Percentiles rank a stretch among this genome's conserved stretches.
These are phyloP conservation scores for Syncephalis fuscata DNA, from an alignment of 371 early-diverging fungal genomes.

Conservation along the genomic window DNA sequence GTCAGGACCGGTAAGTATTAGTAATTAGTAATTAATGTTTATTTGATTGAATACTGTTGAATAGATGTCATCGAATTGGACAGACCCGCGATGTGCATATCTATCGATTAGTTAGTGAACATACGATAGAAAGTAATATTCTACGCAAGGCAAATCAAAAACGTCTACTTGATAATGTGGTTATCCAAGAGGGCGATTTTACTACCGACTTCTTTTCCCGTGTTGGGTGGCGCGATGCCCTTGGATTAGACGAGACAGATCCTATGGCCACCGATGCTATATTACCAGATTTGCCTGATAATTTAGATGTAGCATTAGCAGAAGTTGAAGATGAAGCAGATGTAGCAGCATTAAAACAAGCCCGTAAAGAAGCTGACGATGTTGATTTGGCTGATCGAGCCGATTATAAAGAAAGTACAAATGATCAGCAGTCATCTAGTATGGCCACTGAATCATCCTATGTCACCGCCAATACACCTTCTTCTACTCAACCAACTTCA, in stretches of 20 bases:
- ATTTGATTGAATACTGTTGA: slow-evolving; percentile 24
- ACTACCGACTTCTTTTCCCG: slow-evolving; percentile 51
- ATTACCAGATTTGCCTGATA: not conserved
- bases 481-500: too few species aligned
- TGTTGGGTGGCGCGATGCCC: slow-evolving; percentile 46
- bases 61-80: slow-evolving; percentile 78
- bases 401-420: slow-evolving; percentile 12
- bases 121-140: slow-evolving; percentile 83
- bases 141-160: slow-evolving; percentile 72
- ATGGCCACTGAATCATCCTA: too few species aligned
- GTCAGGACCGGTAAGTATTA: slow-evolving; percentile 21
- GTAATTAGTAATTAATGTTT: not conserved
- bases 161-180: slow-evolving; percentile 68
- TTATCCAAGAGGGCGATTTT: slow-evolving; percentile 70
- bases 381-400: slow-evolving; percentile 44
- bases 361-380: slow-evolving; percentile 38
- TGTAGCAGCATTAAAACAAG: slow-evolving; percentile 40
- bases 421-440: not conserved
- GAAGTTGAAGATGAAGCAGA: slow-evolving; percentile 58
- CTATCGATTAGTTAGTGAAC: slow-evolving; percentile 73
- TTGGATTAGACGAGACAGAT: slow-evolving; percentile 6
- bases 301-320: slow-evolving; percentile 14
- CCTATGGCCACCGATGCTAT: slow-evolving; percentile 8
- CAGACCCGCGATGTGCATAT: slow-evolving; percentile 87
- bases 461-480: too few species aligned